A percentile compares a stretch with the other conserved stretches of the same genome.
Conservation (phyloP, 129 eudicot genomes). For the Tagetes erecta region DNA sequence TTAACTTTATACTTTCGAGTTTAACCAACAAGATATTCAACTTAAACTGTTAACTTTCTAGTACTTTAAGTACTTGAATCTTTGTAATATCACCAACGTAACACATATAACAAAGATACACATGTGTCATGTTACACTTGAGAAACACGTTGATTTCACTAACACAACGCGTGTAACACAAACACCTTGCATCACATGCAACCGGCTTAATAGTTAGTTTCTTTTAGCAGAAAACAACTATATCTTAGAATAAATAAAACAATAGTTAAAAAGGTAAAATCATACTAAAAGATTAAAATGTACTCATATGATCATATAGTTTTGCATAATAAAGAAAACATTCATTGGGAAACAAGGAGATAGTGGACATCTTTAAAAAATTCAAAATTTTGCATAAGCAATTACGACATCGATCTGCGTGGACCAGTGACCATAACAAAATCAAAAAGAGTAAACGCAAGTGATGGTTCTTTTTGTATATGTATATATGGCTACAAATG, state of each 20-base stretch:
- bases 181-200: too few species aligned
- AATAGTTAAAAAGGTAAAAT: background rate
- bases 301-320: background rate
- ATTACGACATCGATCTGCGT: background rate
- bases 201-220: background rate
- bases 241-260: background rate
- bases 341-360: background rate
- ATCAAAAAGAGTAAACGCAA: background rate
- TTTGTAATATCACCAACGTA: too few species aligned
- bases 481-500: background rate
- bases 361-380: background rate
- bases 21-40: too few species aligned
- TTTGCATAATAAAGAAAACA: background rate
- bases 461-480: too few species aligned
- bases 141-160: too few species aligned
- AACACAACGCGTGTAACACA: too few species aligned
- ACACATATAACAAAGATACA: too few species aligned
- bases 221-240: background rate
- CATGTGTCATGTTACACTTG: too few species aligned
- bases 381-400: conserved; percentile 11
- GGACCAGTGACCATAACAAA: conserved; percentile 11
- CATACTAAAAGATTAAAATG: background rate
- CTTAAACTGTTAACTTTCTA: too few species aligned
- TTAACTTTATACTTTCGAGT: too few species aligned
- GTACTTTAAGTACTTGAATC: too few species aligned